Evolutionary conservation across 23 red algal species (phyloP), one percentile per base, ranked within the genome.

Genomic region (Agarophyton chilense): DNA sequence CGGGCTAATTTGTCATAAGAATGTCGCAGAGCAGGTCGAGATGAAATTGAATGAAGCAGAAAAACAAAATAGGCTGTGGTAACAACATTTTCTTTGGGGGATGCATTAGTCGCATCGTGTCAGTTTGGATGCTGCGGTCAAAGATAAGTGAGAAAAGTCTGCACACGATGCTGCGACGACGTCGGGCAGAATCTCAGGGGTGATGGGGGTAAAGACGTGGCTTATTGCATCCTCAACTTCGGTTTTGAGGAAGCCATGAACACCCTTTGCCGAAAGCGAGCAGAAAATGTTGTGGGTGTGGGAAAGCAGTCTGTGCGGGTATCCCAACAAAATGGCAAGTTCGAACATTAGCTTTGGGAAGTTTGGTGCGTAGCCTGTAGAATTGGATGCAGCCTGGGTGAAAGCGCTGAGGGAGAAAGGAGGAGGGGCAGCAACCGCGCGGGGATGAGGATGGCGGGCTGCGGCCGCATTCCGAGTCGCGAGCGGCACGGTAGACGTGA

Each of bases 171-270:
- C 45, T 31, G 64, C 82, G 82, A 72, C 32, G 21, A 87, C 41
- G 57, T 87, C 82, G 7, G 65, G 82, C 43, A 87, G 35, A 49
- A 49, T 26, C 47, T 87, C 82, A 17, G 55, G 82, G 18, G 82
- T 87, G 46, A 87, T 72, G 31, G 82, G 19, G 42, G 82, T 49
- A 35, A 34, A 66, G 10, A 65, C 33, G 26, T 31, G 35, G 8
- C 33, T 40, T 14, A 43, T 31, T 13, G 67, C 43, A 33, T 56
- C 64, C 43, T 87, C 82, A 18, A 87, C 52, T 75, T 87, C 82
- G 31, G 82, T 87, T 47, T 87, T 63, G 1, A 87, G 67, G 32
- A 87, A 87, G 34, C 55, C 82, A 44, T 87, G 82, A 11, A 87
- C 44, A 58, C 82, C 82, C 26, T 87, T 87, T 26, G 62, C 82